Evolutionary conservation across 1,139 yeast species (phyloP), one percentile per base, ranked within the genome.

Genomic region (Kazachstania sp.): DNA sequence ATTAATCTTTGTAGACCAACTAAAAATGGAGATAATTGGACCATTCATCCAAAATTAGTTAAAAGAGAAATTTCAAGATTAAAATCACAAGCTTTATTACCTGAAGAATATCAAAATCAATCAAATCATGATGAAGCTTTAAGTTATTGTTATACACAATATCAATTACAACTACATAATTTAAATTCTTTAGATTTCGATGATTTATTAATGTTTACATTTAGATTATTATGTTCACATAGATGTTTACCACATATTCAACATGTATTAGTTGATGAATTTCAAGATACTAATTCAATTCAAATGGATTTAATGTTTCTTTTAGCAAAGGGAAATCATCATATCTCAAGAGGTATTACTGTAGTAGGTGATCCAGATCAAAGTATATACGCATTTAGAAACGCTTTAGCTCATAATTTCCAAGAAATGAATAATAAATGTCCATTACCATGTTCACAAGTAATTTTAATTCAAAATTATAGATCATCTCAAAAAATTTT

Each of bases 341-440:
- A 54, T 16, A 44, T 58, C 9, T 60, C 64, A n/a, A 57, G 66
- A 43, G 82, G 82, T 51, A 72, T 90, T 8, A 86, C 97, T 0
- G 79, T 88, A 1, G 97, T 92, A 0, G 98, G 98, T 1, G 98
- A 92, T 58, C 95, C 97, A 0, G 97, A 92, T 65, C 97, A 92
- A 64, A 83, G 95, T 59, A 92, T 92, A 29, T 92, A 92, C 62
- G 87, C 83, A 0, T 90, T 90, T 55, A 71, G 98, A 52, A 81
- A 85, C 56, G 97, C 97, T 0, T 79, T 80, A 39, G 72, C 83
- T 0, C 69, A 71, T 15, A 88, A 86, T 58, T 86, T 92, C 57
- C 67, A 66, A 35, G 70, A 71, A 12, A 81, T 92, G 88, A 63
- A 65, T 35, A 58, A 64, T 0, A 65, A 71, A 48, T 84, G 77